These are phyloP conservation scores for Halophytophthora batemanensis DNA, from an alignment of 352 stramenopile species.

Conservation along the genomic window DNA sequence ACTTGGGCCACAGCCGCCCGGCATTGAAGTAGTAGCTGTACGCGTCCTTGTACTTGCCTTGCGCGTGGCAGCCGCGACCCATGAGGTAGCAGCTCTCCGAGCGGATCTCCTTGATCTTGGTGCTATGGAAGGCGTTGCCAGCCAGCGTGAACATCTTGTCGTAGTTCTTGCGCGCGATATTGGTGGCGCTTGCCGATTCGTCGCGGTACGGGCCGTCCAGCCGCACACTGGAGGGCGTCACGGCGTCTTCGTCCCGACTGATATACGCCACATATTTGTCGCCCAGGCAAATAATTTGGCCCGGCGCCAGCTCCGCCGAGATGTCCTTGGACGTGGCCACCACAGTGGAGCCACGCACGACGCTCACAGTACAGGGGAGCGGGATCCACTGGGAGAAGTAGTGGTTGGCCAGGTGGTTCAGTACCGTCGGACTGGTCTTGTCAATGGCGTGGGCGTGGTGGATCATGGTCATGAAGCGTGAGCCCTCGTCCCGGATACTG, in stretches of 20 bases:
- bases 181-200: slow-evolving; percentile 55
- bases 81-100: slow-evolving; percentile 97
- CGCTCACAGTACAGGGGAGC: slow-evolving; percentile 81
- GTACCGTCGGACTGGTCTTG: slow-evolving; percentile 87
- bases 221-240: slow-evolving; percentile 61
- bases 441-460: slow-evolving; percentile 89
- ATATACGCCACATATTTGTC: slow-evolving; percentile 91
- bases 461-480: slow-evolving; percentile 89
- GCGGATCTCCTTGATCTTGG: slow-evolving; percentile 89
- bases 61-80: slow-evolving; percentile 93
- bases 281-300: slow-evolving; percentile 93
- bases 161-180: slow-evolving; percentile 85
- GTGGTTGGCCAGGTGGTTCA: slow-evolving; percentile 98
- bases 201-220: slow-evolving; percentile 83
- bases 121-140: slow-evolving; percentile 86
- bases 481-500: slow-evolving; percentile 86
- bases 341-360: slow-evolving; percentile 83
- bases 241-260: slow-evolving; percentile 55
- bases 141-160: slow-evolving; percentile 90
- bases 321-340: slow-evolving; percentile 87
- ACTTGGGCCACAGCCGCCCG: slow-evolving; percentile 83
- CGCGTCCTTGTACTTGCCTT: slow-evolving; percentile 93
- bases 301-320: slow-evolving; percentile 82
- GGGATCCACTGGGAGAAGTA: slow-evolving; percentile 98
- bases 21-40: slow-evolving; percentile 97